Percentiles rank a stretch among this genome's conserved stretches.
Conservation (phyloP, 345 rosid species). For the Trapa bicornis region DNA sequence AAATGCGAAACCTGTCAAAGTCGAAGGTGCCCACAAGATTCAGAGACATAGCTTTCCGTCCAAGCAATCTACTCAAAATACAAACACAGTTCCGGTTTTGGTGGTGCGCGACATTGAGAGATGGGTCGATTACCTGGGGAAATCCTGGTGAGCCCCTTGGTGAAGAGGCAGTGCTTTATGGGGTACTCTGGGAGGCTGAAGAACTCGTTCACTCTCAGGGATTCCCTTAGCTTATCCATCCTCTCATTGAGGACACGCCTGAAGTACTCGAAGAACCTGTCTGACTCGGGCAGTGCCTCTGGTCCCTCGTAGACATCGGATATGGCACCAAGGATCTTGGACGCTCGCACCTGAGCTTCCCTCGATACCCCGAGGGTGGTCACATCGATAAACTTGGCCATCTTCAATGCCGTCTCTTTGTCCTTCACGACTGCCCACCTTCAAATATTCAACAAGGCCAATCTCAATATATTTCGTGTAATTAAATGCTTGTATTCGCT, state of each 20-base stretch:
- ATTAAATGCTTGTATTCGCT: too few relatives aligned
- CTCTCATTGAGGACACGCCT: slow-evolving; percentile 37
- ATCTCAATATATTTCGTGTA: not conserved
- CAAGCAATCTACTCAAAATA: not conserved
- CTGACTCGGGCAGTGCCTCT: slow-evolving; percentile 16
- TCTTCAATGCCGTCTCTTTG: slow-evolving; percentile 47
- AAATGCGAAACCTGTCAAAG: slow-evolving; percentile 66
- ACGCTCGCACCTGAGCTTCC: slow-evolving; percentile 77
- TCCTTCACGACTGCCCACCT: slow-evolving; percentile 86
- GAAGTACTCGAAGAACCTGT: slow-evolving; percentile 46
- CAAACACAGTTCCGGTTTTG: not conserved
- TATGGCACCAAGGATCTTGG: slow-evolving; percentile 44
- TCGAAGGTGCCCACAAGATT: not conserved
- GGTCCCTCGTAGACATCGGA: slow-evolving; percentile 21
- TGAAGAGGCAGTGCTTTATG: slow-evolving; percentile 47
- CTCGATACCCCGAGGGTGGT: slow-evolving; percentile 66
- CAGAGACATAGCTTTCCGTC: not conserved
- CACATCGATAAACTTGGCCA: slow-evolving; percentile 43
- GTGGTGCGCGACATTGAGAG: not conserved
- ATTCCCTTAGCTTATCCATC: slow-evolving; percentile 52
- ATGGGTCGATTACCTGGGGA: slow-evolving; percentile 39
- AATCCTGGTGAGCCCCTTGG: slow-evolving; percentile 21
- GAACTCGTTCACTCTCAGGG: slow-evolving; percentile 23
- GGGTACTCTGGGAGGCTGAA: slow-evolving; percentile 50
- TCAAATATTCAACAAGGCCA: slow-evolving; percentile 1